phyloP scores from a whole-genome alignment of 1,139 yeast species.

The Candida sanyaensis region DNA sequence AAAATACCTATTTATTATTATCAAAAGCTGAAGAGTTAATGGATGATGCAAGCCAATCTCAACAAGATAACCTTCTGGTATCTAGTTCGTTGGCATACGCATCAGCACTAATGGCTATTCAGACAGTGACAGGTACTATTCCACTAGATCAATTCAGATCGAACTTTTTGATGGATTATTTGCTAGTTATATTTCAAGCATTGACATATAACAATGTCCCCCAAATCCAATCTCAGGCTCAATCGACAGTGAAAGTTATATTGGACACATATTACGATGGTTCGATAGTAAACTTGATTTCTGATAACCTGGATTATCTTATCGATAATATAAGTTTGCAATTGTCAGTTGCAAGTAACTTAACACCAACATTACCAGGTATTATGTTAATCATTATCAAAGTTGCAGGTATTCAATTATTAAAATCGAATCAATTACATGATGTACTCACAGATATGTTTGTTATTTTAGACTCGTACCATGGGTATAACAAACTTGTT shows the following conservation, averaged over 20 bases:
- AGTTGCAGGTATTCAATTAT: conserved; percentile 66
- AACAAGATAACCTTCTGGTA: neutral
- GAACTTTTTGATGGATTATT: conserved; percentile 32
- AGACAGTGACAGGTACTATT: conserved; percentile 24
- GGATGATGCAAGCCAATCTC: conserved; percentile 16
- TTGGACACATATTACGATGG: conserved; percentile 58
- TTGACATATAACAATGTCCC: conserved; percentile 31
- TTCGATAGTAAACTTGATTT: conserved; percentile 54
- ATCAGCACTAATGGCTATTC: conserved; percentile 34
- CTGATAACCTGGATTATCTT: conserved; percentile 76
- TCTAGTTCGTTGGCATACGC: conserved; percentile 21
- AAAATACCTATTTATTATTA: conserved; percentile 24
- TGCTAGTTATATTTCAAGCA: conserved; percentile 37
- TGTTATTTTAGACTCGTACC: conserved; percentile 76
- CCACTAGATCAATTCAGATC: conserved; percentile 30
- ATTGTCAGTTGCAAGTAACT: conserved; percentile 59
- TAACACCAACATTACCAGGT: conserved; percentile 75
- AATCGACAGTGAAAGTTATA: conserved; percentile 30
- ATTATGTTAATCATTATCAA: conserved; percentile 66
- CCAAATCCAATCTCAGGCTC: conserved; percentile 32
- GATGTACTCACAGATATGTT: conserved; percentile 78
- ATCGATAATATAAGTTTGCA: conserved; percentile 72
- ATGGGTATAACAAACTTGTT: conserved; percentile 73
- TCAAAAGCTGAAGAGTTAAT: conserved; percentile 29
- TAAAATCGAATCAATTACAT: conserved; percentile 56